phyloP scores from a whole-genome alignment of 2,329 filamentous ascomycete genomes.

The Monilinia laxa region DNA sequence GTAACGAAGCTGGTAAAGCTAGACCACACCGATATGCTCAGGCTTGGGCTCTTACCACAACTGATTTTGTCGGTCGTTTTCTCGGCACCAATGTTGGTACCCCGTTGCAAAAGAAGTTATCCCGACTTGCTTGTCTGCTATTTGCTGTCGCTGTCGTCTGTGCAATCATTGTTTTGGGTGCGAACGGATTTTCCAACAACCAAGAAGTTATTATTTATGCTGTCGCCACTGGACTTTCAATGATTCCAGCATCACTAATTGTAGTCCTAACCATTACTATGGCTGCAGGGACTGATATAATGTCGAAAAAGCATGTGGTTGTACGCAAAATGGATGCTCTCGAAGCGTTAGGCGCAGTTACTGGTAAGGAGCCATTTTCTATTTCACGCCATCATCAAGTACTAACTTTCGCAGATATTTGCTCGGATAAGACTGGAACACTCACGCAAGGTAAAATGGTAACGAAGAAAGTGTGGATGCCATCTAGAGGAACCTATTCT shows the following conservation, averaged over 20 bases:
- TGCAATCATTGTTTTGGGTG: slow-evolving; percentile 63
- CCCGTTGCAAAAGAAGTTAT: slow-evolving; percentile 65
- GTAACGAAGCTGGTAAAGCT: slow-evolving; percentile 49
- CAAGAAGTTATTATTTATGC: slow-evolving; percentile 63
- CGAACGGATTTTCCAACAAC: slow-evolving; percentile 52
- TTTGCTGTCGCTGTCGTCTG: slow-evolving; percentile 64
- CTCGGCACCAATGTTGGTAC: slow-evolving; percentile 65
- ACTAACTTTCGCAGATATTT: slow-evolving; percentile 49
- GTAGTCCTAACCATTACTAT: slow-evolving; percentile 68
- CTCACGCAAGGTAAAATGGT: slow-evolving; percentile 55
- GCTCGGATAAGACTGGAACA: slow-evolving; percentile 75
- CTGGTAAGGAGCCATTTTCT: slow-evolving; percentile 47
- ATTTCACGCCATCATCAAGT: slow-evolving; percentile 41
- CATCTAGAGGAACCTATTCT: slow-evolving; percentile 51
- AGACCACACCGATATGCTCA: slow-evolving; percentile 49
- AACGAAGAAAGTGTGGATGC: slow-evolving; percentile 54
- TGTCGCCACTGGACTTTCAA: slow-evolving; percentile 57
- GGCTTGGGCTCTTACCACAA: slow-evolving; percentile 46
- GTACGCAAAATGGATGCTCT: slow-evolving; percentile 57
- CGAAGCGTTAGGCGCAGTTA: slow-evolving; percentile 57
- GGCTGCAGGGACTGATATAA: slow-evolving; percentile 58
- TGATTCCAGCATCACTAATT: slow-evolving; percentile 63
- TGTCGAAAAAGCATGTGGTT: slow-evolving; percentile 57
- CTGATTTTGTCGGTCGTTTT: slow-evolving; percentile 59
- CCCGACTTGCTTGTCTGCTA: slow-evolving; percentile 61